Conservation (phyloP, 345 rosid species). For the Acer saccharum region DNA sequence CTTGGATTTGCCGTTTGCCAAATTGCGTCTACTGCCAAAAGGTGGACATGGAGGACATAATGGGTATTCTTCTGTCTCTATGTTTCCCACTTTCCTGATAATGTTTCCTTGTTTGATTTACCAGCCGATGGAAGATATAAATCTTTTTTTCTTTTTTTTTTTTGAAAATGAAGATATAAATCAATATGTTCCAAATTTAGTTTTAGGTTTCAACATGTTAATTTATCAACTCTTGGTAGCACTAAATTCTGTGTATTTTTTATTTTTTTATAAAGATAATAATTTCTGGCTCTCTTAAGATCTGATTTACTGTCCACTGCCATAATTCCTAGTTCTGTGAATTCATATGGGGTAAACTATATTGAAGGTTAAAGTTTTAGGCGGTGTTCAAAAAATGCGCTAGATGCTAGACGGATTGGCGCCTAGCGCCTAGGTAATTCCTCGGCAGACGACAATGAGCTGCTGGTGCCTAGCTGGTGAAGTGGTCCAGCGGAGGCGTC, state of each 20-base stretch:
- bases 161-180: too few relatives aligned
- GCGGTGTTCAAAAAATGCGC: too few relatives aligned
- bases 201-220: background rate
- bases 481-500: too few relatives aligned
- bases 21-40: slow-evolving; percentile 87
- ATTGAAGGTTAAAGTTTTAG: slow-evolving; percentile 1
- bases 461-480: too few relatives aligned
- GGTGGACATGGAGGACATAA: slow-evolving; percentile 99
- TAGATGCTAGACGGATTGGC: too few relatives aligned
- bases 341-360: background rate
- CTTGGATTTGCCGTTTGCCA: slow-evolving; percentile 90
- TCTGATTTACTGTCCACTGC: too few relatives aligned
- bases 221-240: background rate
- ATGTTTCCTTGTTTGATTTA: background rate
- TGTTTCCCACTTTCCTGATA: background rate
- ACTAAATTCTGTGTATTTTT: background rate
- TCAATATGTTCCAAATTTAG: background rate
- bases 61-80: slow-evolving; percentile 55
- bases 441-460: too few relatives aligned
- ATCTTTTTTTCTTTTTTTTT: background rate
- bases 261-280: background rate
- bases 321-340: background rate
- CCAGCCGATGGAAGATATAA: background rate
- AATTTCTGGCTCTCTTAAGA: background rate
- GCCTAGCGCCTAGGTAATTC: too few relatives aligned